phyloP scores from a whole-genome alignment of 805 yeast genomes.

The Metschnikowia chrysomelidarum region DNA sequence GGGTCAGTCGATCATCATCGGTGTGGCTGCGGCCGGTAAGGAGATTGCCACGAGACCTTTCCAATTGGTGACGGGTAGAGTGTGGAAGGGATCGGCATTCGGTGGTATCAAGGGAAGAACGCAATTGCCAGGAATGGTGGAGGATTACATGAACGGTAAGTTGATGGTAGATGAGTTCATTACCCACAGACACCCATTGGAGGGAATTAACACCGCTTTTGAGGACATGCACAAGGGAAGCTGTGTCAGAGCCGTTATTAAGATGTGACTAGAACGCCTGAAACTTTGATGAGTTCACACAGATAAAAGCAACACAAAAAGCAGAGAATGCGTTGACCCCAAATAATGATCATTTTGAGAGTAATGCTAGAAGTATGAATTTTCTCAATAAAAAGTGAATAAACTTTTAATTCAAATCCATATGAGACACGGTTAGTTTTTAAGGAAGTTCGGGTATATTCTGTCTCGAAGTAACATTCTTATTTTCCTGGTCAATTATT shows the following conservation, averaged over 20 bases:
- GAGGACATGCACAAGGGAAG: constrained; percentile 93
- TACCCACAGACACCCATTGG: constrained; percentile 81
- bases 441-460: too few species aligned
- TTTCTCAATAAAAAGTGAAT: background rate
- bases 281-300: constrained; percentile 5
- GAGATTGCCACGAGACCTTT: constrained; percentile 97
- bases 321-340: too few species aligned
- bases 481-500: too few species aligned
- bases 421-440: too few species aligned
- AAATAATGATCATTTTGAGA: too few species aligned
- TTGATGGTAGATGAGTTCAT: constrained; percentile 93
- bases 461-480: too few species aligned
- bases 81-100: constrained; percentile 99
- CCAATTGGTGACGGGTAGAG: constrained; percentile 98
- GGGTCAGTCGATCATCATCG: constrained; percentile 94
- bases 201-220: constrained; percentile 81
- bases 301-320: background rate
- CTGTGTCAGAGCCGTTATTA: constrained; percentile 88
- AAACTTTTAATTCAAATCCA: background rate
- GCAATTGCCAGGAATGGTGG: constrained; percentile 87
- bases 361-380: too few species aligned
- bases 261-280: constrained; percentile 30
- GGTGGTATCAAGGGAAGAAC: constrained; percentile 99
- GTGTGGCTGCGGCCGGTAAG: constrained; percentile 98
- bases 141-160: constrained; percentile 76